These are phyloP conservation scores for Aspergillus nomiae DNA, from an alignment of 2,329 filamentous ascomycete species.

Conservation along the genomic window DNA sequence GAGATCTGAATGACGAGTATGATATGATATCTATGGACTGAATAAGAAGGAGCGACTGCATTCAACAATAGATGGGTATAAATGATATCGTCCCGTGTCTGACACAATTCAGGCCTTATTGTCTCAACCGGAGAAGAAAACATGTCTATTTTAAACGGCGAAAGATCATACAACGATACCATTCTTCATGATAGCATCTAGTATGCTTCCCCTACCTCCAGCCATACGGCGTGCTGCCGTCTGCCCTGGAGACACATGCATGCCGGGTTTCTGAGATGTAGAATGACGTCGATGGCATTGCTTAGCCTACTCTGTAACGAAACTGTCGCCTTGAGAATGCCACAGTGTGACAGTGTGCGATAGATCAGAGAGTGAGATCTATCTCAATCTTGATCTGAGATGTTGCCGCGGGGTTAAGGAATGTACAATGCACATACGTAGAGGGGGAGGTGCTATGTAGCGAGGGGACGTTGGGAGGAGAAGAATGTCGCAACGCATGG, in stretches of 20 bases:
- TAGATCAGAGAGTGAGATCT: not conserved
- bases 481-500: not conserved
- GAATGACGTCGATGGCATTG: constrained; percentile 18
- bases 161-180: not conserved
- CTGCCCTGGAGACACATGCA: constrained; percentile 12
- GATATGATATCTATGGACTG: not conserved
- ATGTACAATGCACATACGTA: not conserved
- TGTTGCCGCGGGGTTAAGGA: not conserved
- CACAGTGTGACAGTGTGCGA: not conserved
- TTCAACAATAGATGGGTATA: not conserved
- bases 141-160: not conserved
- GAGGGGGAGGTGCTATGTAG: not conserved
- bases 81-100: not conserved
- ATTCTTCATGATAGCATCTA: constrained; percentile 3
- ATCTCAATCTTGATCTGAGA: not conserved
- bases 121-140: not conserved
- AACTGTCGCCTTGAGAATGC: not conserved
- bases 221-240: constrained; percentile 12
- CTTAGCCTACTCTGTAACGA: not conserved
- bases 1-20: not conserved
- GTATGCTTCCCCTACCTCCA: constrained; percentile 6
- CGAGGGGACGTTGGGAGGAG: not conserved
- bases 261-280: not conserved
- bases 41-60: not conserved
- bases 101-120: not conserved